Evolutionary conservation across 768 basidiomycete species (phyloP), one percentile per base, ranked within the genome.

Genomic region (Naganishia kalamii): DNA sequence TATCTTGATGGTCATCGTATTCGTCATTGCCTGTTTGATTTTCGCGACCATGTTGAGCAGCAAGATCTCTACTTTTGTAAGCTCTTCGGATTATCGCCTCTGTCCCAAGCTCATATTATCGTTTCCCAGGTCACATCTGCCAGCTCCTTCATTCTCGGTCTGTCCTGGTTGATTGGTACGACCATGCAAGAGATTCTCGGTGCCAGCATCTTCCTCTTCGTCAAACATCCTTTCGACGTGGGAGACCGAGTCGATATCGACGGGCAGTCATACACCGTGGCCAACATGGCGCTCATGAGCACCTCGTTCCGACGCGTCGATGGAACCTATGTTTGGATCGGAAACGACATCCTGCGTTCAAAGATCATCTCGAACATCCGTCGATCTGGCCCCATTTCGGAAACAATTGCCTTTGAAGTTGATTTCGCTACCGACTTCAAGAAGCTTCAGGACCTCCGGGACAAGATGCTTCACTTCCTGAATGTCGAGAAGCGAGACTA

Each of bases 121-220:
- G 4, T 41, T n/a, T 25, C 15, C 19, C 54, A 91, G 30, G 83
- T 91, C 63, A 88, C 88, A 48, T 87, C 87, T 25, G 86, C 88
- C 43, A 88, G 89, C 35, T 84, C 84, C 0, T 80, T 85, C 63
- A 74, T 85, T 35, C 81, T 85, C 35, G 83, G 69, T 71, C 81
- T 91, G 47, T 88, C 87, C 68, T 92, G 90, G 90, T 84, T 92
- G 62, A 90, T 93, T 70, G 92, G 91, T 41, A 74, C 77, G 19
- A 88, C 86, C 61, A 81, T 89, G 66, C 84, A 88, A 68, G 89
- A 92, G 76, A 85, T 92, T 48, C 81, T 93, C 62, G 85, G 85
- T 4, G 87, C 87, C 50, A 67, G 66, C 75, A 91, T 93, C 73
- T 93, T 96, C 83, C 81, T 96, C 30, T 92, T 93, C 79, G 83